Base-by-base conservation (phyloP, 1,284 basidiomycete species). In the Boletus sp. region DNA sequence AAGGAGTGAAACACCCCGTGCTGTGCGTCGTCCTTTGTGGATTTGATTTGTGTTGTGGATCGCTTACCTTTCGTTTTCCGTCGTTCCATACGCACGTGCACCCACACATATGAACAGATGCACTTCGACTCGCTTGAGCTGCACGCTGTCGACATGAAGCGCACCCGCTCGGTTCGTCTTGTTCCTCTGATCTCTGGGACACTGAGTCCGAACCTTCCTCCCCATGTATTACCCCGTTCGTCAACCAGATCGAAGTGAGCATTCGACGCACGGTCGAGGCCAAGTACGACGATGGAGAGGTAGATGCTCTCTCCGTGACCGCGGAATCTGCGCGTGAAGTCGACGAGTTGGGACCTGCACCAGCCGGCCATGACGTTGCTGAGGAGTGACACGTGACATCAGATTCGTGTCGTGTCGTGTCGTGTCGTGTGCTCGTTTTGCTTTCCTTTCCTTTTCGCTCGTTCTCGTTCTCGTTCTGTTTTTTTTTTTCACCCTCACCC, bases 171-270 rank as follows among this genome's bases (percentile, higher is more conserved):
- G 49, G 59, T 60, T 19, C 3, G 57, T 57, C 32, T 17, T 12
- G 9, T 46, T n/a, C n/a, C 13, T 29, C 25, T 33, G 2, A 9
- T 5, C 6, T 3, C 29, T 32, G 20, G 14, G 6, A 16, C 12
- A 3, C 16, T n/a, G n/a, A 17, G 8, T 6, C 22, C 48, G n/a
- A 52, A 12, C 14, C 4, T 17, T 5, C 8, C 7, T 14, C 14
- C 14, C n/a, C n/a, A 14, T 16, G 3, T 14, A n/a, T n/a, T n/a
- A n/a, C 8, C 6, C n/a, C 9, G 17, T 22, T 19, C 10, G 4
- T 4, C 17, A 35, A 14, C 16, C 8, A 55, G 45, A 55, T 55
- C 5, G 34, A 64, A 49, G 59, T 64, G 9, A 52, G 8, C 9
- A 30, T 60, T 25, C 45, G 55, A 14, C 50, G 22, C 8, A 58